Percentiles rank a stretch among this genome's conserved stretches.
Conservation (phyloP, 208 protist genomes). For the Histomonas meleagridis region DNA sequence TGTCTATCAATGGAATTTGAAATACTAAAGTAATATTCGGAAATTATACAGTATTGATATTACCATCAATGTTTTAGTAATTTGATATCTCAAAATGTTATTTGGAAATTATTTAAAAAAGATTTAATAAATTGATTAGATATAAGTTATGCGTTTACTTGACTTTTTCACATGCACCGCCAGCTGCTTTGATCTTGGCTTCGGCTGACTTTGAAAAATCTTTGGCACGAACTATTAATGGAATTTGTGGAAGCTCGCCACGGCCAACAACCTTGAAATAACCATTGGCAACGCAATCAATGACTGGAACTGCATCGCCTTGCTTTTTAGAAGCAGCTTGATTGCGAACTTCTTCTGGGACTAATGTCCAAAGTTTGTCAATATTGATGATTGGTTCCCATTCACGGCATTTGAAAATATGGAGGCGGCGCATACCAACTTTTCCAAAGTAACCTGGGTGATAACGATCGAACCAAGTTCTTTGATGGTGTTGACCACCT, state of each 20-base stretch:
- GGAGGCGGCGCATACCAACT: conserved; percentile 95
- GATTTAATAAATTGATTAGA: too few relatives aligned
- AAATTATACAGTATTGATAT: too few relatives aligned
- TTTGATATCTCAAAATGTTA: too few relatives aligned
- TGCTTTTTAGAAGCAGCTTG: conserved; percentile 61
- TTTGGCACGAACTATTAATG: conserved; percentile 96
- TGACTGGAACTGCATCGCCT: conserved; percentile 77
- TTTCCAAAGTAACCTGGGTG: conserved; percentile 99
- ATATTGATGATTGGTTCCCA: conserved; percentile 92
- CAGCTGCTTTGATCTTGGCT: conserved; percentile 96
- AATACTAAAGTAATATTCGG: too few relatives aligned
- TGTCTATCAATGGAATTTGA: too few relatives aligned
- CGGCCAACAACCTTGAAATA: conserved; percentile 98
- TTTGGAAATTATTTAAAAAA: too few relatives aligned
- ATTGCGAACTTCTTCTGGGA: conserved; percentile 67
- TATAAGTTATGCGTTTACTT: too few relatives aligned
- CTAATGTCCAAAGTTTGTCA: conserved; percentile 90
- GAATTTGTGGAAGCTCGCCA: conserved; percentile 80
- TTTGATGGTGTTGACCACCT: conserved; percentile 96
- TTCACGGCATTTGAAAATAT: conserved; percentile 74
- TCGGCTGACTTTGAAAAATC: conserved; percentile 94
- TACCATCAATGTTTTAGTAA: too few relatives aligned
- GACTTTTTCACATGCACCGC: conserved; percentile 60
- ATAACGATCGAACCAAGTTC: conserved; percentile 89
- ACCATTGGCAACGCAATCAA: conserved; percentile 85